Conservation (phyloP, 306 rosid species). For the Oxytropis ochrocephala region DNA sequence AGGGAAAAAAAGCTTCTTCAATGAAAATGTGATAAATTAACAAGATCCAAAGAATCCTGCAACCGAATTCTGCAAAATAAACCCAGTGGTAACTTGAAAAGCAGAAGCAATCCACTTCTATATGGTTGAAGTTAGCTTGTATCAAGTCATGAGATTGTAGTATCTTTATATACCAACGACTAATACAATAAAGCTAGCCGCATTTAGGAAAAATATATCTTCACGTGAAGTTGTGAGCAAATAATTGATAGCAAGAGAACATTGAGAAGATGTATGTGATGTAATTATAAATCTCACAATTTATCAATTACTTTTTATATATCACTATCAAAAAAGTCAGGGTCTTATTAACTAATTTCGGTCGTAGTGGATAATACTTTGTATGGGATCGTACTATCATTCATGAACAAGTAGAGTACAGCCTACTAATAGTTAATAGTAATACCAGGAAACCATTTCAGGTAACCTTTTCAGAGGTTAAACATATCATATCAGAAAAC, state of each 20-base stretch:
- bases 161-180: not conserved
- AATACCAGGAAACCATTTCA: too few species aligned
- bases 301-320: not conserved
- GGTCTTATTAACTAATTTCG: not conserved
- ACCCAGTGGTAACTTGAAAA: conserved; percentile 12
- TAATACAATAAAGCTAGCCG: not conserved
- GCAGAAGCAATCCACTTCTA: conserved; percentile 1
- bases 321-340: not conserved
- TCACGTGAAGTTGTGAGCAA: not conserved
- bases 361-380: not conserved
- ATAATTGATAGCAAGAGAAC: not conserved
- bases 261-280: not conserved
- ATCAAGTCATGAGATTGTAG: not conserved
- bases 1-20: not conserved
- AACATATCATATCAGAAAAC: not conserved
- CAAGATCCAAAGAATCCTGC: not conserved
- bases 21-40: conserved; percentile 15
- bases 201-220: not conserved
- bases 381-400: not conserved
- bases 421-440: not conserved
- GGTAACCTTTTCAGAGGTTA: not conserved
- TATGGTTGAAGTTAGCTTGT: not conserved
- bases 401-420: not conserved
- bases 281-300: not conserved
- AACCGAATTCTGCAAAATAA: not conserved